Evolutionary conservation across 2,329 filamentous ascomycete species (phyloP), one percentile per base, ranked within the genome.

Genomic region (Diaporthe sp.): DNA sequence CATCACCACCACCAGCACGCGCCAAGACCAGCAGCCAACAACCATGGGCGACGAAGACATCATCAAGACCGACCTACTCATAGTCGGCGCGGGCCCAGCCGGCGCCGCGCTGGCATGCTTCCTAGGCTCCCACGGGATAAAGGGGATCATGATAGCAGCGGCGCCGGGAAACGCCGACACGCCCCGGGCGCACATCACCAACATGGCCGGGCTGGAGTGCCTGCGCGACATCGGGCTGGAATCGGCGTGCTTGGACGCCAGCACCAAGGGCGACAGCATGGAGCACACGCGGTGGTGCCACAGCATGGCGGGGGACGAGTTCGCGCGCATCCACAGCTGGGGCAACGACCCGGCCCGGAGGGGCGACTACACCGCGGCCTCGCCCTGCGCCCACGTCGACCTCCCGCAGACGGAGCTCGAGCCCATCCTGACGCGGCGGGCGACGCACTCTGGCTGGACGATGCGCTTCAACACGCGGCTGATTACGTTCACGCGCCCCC

Each of bases 181-280:
- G 1, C 90, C 90, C 1, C 83, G 90, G 35, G 90, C 90, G 0
- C 90, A 92, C 78, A 89, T 91, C 72, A 91, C 88, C 56, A 92
- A 91, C 78, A 88, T 88, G 80, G 89, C 88, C 0, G 88, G 88
- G 0, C 79, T 89, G 83, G 90, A 90, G 77, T 89, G 87, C 78
- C 81, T 89, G 2, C 84, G 88, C 10, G 88, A 89, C 75, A 86
- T 89, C 71, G 87, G 84, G 1, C 79, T 90, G 3, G 87, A 89
- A 37, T 68, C 80, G 39, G 84, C 85, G 27, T 82, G 83, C 27
- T 70, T 81, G 4, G 76, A 80, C 47, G 80, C 85, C 10, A 83
- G 84, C 1, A 82, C 83, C 0, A 80, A 81, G 2, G 83, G 84
- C 30, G 76, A 83, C 25, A 81, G 81, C 75, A 88, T 89, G 85